These are phyloP conservation scores for Daldinia eschscholtzii DNA, from an alignment of 2,329 filamentous ascomycete species.

Conservation along the genomic window DNA sequence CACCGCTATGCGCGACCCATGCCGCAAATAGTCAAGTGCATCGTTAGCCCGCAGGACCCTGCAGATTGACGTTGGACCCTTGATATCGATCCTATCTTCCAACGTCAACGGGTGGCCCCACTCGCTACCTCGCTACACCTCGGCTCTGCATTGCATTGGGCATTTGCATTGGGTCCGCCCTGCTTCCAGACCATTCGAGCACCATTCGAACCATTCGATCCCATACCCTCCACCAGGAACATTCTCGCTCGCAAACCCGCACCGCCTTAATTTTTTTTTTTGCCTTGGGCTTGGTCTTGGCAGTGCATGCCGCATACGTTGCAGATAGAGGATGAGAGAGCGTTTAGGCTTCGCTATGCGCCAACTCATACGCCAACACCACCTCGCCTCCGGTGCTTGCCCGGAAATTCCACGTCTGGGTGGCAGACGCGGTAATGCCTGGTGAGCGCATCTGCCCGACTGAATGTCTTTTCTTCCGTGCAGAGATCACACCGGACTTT, in stretches of 20 bases:
- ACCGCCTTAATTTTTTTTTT: constrained; percentile 21
- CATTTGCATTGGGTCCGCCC: constrained; percentile 25
- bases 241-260: constrained; percentile 20
- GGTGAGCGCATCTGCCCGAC: constrained; percentile 92
- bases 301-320: constrained; percentile 9
- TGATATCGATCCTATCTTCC: constrained; percentile 42
- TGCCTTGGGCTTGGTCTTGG: constrained; percentile 15
- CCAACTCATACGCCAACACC: constrained; percentile 42
- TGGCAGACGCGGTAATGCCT: constrained; percentile 95
- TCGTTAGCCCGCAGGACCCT: constrained; percentile 48
- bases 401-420: constrained; percentile 86
- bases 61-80: constrained; percentile 50
- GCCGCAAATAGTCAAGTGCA: constrained; percentile 41
- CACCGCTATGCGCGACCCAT: constrained; percentile 32
- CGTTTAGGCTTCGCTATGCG: constrained; percentile 21
- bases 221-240: constrained; percentile 27
- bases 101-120: constrained; percentile 36
- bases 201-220: constrained; percentile 23
- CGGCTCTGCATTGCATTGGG: constrained; percentile 29
- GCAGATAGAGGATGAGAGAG: background rate
- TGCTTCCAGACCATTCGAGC: constrained; percentile 38
- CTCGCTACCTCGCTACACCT: constrained; percentile 31
- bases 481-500: constrained; percentile 95
- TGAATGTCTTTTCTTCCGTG: constrained; percentile 97
- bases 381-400: constrained; percentile 65